Conservation (phyloP, 257 asterid species). For the Petunia secreta region DNA sequence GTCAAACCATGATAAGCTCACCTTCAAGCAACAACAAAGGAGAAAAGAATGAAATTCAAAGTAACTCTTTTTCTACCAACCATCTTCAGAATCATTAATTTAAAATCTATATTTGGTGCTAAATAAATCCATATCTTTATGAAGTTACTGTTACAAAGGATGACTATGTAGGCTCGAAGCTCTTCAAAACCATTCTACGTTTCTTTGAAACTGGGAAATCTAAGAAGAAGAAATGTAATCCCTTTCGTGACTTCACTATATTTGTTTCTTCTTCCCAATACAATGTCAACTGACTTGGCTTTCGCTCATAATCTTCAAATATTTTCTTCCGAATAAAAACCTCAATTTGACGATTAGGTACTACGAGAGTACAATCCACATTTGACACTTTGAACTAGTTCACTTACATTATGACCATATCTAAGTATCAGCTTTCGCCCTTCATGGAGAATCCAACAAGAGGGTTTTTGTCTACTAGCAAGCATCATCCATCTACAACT, state of each 20-base stretch:
- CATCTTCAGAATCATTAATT: neutral
- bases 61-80: neutral
- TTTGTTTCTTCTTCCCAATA: conserved; percentile 1
- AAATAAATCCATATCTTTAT: neutral
- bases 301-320: neutral
- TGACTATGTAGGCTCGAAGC: neutral
- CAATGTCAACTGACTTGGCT: neutral
- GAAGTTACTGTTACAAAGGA: neutral
- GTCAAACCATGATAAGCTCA: conserved; percentile 44
- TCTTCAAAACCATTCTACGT: neutral
- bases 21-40: conserved; percentile 33
- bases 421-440: neutral
- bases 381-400: neutral
- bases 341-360: neutral
- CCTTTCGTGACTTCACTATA: neutral
- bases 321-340: neutral
- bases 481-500: neutral
- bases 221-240: neutral
- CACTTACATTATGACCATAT: neutral
- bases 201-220: neutral
- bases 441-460: conserved; percentile 10
- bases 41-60: neutral
- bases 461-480: neutral
- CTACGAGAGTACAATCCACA: neutral
- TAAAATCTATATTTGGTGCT: neutral